Conservation (phyloP, 352 stramenopile species). For the Halophytophthora polymorphica region DNA sequence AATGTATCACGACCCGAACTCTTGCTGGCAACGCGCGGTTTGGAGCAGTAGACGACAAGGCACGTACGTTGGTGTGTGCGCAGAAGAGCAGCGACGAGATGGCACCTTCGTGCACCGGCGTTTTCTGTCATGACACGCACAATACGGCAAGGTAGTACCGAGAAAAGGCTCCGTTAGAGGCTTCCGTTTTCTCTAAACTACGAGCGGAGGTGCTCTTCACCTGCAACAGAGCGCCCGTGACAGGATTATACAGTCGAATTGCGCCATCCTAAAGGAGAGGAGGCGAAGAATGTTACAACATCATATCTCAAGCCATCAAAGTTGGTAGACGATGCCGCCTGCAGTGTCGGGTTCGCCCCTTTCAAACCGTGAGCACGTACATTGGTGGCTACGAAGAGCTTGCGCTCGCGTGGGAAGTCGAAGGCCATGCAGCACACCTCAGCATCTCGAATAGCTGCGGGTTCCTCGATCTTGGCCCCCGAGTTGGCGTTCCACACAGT, state of each 20-base stretch:
- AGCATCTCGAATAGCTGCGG: slow-evolving; percentile 37
- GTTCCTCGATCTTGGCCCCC: slow-evolving; percentile 52
- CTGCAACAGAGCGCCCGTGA: slow-evolving; percentile 48
- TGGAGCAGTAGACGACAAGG: background rate
- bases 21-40: background rate
- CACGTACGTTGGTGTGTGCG: slow-evolving; percentile 43
- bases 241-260: slow-evolving; percentile 68
- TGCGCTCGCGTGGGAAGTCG: slow-evolving; percentile 57
- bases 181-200: background rate
- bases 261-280: slow-evolving; percentile 41
- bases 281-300: background rate
- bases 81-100: slow-evolving; percentile 66
- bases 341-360: background rate
- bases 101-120: slow-evolving; percentile 45
- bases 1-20: background rate
- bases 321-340: background rate
- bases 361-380: slow-evolving; percentile 28
- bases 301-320: background rate
- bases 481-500: slow-evolving; percentile 72
- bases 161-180: background rate
- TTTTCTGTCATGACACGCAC: slow-evolving; percentile 29
- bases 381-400: slow-evolving; percentile 66
- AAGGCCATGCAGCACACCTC: slow-evolving; percentile 62
- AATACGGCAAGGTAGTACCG: background rate
- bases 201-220: slow-evolving; percentile 12